These are phyloP conservation scores for Artemisia tridentata DNA, from an alignment of 129 eudicot genomes.

Conservation along the genomic window DNA sequence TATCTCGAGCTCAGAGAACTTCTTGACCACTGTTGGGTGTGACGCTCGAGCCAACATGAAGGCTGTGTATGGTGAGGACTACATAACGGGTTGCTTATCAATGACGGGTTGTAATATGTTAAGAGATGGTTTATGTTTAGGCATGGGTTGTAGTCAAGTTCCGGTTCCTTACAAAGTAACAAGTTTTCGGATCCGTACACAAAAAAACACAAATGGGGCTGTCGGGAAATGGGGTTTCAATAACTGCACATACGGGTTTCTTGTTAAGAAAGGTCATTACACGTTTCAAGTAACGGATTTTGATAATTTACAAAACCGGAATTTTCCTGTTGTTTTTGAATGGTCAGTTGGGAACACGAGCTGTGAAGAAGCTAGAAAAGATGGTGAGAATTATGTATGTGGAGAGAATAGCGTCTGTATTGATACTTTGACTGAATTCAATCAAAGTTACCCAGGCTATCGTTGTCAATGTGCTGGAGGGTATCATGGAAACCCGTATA, in stretches of 20 bases:
- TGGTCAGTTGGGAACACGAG: constrained; percentile 26
- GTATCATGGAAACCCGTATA: constrained; percentile 24
- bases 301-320: constrained; percentile 19
- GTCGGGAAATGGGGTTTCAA: constrained; percentile 9
- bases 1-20: constrained; percentile 22
- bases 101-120: constrained; percentile 4
- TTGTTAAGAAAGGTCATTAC: constrained; percentile 22
- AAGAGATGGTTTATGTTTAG: constrained; percentile 22
- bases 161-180: constrained; percentile 16
- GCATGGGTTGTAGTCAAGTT: constrained; percentile 38
- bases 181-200: constrained; percentile 20
- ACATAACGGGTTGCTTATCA: constrained; percentile 21
- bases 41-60: constrained; percentile 28
- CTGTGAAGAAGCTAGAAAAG: constrained; percentile 21
- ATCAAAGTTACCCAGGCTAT: constrained; percentile 8
- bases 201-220: background rate
- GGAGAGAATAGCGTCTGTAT: constrained; percentile 21
- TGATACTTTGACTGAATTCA: background rate
- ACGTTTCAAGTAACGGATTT: constrained; percentile 10
- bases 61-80: background rate
- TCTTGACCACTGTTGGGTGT: constrained; percentile 33
- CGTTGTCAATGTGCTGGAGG: constrained; percentile 13
- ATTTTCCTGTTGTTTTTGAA: constrained; percentile 19
- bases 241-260: constrained; percentile 25
- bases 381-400: background rate